Percentiles rank a stretch among this genome's conserved stretches.
Conservation (phyloP, 1,284 basidiomycete genomes). For the Xerocomus cyaneibrunnescens region DNA sequence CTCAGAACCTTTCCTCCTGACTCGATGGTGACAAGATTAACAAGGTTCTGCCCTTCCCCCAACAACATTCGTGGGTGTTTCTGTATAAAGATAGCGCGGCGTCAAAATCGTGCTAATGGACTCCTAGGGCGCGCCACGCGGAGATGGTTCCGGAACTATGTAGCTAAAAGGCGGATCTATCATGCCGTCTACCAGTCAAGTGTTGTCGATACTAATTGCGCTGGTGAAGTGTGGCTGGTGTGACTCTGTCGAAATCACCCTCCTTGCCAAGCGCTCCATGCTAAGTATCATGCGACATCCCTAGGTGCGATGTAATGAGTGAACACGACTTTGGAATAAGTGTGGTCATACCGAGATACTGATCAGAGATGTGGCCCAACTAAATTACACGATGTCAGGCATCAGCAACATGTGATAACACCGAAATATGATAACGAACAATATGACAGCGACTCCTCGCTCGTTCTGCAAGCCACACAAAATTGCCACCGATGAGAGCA, state of each 20-base stretch:
- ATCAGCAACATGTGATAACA: constrained; percentile 11
- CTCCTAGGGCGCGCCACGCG: not conserved
- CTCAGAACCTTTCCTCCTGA: too few relatives aligned
- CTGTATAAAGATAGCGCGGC: not conserved
- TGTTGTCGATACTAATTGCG: constrained; percentile 1
- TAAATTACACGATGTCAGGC: not conserved
- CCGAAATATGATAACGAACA: constrained; percentile 14
- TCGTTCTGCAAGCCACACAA: constrained; percentile 11
- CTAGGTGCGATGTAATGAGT: constrained; percentile 4
- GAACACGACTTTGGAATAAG: not conserved
- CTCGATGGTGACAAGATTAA: too few relatives aligned
- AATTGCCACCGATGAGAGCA: constrained; percentile 7
- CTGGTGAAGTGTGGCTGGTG: constrained; percentile 11
- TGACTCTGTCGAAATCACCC: not conserved
- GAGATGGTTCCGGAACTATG: not conserved
- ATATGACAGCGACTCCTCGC: constrained; percentile 10
- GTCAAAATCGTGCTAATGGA: not conserved
- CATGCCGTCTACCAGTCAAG: too few relatives aligned
- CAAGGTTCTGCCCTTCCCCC: too few relatives aligned
- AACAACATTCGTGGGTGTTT: too few relatives aligned
- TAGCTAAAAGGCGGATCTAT: not conserved
- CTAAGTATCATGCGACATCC: constrained; percentile 22
- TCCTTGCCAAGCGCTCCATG: constrained; percentile 25
- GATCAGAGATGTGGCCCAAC: constrained; percentile 16
- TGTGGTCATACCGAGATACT: constrained; percentile 17